Evolutionary conservation across 129 eudicot genomes (phyloP), one percentile per base, ranked within the genome.

Genomic region (Arctium minus): DNA sequence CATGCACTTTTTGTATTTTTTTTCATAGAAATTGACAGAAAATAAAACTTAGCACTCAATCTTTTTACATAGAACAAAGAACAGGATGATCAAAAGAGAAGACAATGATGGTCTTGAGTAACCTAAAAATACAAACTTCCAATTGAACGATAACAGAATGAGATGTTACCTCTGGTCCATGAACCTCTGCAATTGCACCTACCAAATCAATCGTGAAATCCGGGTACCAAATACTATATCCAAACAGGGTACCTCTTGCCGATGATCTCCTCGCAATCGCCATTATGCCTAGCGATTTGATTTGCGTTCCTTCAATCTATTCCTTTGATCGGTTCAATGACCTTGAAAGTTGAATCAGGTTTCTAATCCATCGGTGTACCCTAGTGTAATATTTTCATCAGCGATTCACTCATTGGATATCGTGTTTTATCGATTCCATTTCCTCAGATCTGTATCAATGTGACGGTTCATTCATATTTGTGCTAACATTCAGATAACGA

Each of bases 181-280:
- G 67, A 56, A 56, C 18, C 65, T 53, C 65, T 53, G 15, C 65
- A 53, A 53, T 15, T 53, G 65, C 22, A 13, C 6, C 65, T 53
- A 15, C 29, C 67, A 56, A 56, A 56, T 56, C 67, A 56, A 56
- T 56, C 65, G 7, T 53, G 65, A 53, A 15, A 53, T 53, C 18
- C 29, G 56, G 62, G 72, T 37, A 72, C 89, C 40, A 78, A 89
- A 27, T 86, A 31, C 82, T 30, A 89, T 67, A 81, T 87, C 80
- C 89, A 92, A 33, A 65, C 84, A 74, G 88, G 89, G 3, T 84
- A 84, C 62, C 12, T 89, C 18, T 92, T 89, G 84, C 97, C 92
- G 35, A 18, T 70, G 70, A 85, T 6, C 42, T 80, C 12, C 60
- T 79, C 37, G 50, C 93, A 50, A 39, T 83, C 64, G 78, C 90